Conservation (phyloP, 2,329 filamentous ascomycete species). For the Penicillium vulpinum region DNA sequence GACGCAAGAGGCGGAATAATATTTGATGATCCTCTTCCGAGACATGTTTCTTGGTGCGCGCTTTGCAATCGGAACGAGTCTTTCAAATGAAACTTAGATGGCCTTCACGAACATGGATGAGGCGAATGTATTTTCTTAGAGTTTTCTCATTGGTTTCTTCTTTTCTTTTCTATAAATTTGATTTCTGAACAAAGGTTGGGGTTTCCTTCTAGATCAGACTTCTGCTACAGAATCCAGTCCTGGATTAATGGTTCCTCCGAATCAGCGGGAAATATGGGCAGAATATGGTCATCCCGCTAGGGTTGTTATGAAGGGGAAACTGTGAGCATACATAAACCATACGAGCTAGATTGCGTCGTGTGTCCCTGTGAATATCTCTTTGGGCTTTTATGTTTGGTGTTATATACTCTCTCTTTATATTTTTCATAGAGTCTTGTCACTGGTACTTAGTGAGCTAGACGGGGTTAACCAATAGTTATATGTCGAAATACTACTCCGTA, state of each 20-base stretch:
- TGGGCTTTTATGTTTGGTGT: too few species aligned
- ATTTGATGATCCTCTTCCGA: not conserved
- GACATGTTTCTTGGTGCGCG: not conserved
- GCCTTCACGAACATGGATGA: constrained; percentile 29
- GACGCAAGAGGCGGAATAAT: constrained; percentile 3
- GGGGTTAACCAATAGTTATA: not conserved
- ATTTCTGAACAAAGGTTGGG: constrained; percentile 8
- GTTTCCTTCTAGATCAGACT: not conserved
- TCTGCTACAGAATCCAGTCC: not conserved
- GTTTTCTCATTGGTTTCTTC: constrained; percentile 4
- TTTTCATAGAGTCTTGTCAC: too few species aligned
- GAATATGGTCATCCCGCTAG: not conserved
- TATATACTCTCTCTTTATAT: too few species aligned
- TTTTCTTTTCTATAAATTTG: constrained; percentile 9
- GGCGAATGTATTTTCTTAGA: constrained; percentile 23
- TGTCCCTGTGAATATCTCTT: not conserved
- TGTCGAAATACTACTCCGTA: too few species aligned
- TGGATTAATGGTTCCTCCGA: not conserved
- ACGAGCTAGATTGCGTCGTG: not conserved
- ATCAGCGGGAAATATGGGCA: not conserved
- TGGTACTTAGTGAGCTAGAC: not conserved
- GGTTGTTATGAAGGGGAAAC: not conserved
- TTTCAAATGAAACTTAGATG: constrained; percentile 25
- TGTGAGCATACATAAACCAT: too few species aligned
- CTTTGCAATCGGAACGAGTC: not conserved